Evolutionary conservation across 2,329 filamentous ascomycete genomes (phyloP), one percentile per base, ranked within the genome.

Genomic region (Coniosporium tulheliwenetii): DNA sequence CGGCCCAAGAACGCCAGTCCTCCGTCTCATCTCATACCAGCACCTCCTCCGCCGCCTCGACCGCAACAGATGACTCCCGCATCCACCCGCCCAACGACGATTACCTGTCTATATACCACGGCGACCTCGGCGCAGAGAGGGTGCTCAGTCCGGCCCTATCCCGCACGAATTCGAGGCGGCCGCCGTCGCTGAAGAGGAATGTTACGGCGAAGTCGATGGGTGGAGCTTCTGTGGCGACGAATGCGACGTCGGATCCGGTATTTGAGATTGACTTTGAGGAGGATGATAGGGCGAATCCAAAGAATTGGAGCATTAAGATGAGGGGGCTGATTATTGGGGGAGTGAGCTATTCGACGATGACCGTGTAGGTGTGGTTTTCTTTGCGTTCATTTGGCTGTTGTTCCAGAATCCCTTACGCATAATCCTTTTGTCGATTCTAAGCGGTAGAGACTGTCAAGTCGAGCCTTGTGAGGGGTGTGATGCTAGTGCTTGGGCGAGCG

Each of bases 201-300:
- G 37, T 37, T n/a, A 43, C 41, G 10, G 38, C 41, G 13, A 38
- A 29, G 4, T 40, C 48, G 10, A 33, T 13, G 19, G 19, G 19
- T 26, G 19, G 19, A 7, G 19, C 19, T 26, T 26, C 19, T 3
- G 19, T 26, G 32, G 51, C 53, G 5, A 62, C 60, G 2, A 60
- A 57, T 38, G 55, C 58, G 40, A 62, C 58, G 5, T 51, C 52
- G 7, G 63, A 69, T 42, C 69, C 75, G 3, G 73, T 76, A 26
- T 89, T 77, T 51, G 84, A 91, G 59, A 70, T 89, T 41, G 77
- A 81, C 51, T 86, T 84, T 54, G 71, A 73, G 1, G 58, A 59
- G n/a, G 62, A 71, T 43, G 79, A 81, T 50, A 64, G 65, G 2
- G 67, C 70, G 10, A 79, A 85, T 50, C 81, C 83, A 0, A 67